Percentiles rank a stretch among this genome's conserved stretches.
These are phyloP conservation scores for Populus deltoides DNA, from an alignment of 345 rosid species.

Conservation along the genomic window DNA sequence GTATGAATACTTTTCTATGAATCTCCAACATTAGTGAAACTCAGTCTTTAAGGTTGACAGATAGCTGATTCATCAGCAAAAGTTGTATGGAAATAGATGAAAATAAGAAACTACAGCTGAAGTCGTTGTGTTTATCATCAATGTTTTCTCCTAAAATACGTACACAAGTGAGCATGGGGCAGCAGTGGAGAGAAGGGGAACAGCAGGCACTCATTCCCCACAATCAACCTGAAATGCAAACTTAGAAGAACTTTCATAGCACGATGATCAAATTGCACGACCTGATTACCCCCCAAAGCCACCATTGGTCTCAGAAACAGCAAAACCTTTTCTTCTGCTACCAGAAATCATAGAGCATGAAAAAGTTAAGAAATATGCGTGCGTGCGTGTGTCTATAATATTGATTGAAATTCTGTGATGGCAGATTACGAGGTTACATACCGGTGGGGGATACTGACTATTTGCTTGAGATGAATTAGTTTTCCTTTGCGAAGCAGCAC, in stretches of 20 bases:
- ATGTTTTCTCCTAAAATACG: constrained; percentile 4
- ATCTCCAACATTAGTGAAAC: no score
- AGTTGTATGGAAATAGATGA: not conserved
- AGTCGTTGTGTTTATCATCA: not conserved
- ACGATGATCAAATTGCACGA: not conserved
- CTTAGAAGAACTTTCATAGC: not conserved
- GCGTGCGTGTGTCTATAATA: no score
- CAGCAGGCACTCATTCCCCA: not conserved
- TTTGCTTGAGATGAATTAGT: constrained; percentile 5
- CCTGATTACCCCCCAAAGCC: not conserved
- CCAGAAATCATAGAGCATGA: not conserved
- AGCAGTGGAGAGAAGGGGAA: not conserved
- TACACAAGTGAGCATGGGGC: not conserved
- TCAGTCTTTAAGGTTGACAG: not conserved
- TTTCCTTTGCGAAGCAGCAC: constrained; percentile 17
- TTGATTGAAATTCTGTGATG: no score
- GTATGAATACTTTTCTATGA: no score
- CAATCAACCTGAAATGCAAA: not conserved
- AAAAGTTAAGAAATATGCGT: not conserved
- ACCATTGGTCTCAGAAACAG: constrained; percentile 47
- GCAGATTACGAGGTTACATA: not conserved
- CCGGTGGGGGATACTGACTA: constrained; percentile 13
- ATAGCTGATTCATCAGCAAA: not conserved
- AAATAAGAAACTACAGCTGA: not conserved
- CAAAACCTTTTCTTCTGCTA: constrained; percentile 71